These are phyloP conservation scores for Aspergillus saccharolyticus DNA, from an alignment of 495 filamentous ascomycete genomes.

Conservation along the genomic window DNA sequence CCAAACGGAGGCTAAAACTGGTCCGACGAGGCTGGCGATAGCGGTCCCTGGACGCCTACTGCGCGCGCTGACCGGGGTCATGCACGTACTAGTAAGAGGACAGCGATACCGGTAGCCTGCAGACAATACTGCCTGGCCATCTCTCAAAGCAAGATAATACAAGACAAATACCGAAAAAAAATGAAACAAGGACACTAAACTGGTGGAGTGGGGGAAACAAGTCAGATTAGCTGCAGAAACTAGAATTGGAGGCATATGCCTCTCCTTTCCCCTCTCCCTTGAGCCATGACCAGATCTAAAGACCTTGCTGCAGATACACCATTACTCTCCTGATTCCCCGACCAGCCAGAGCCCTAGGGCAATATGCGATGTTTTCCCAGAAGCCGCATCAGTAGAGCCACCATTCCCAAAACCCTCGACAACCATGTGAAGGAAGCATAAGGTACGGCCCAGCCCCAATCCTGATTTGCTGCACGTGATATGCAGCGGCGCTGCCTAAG, in stretches of 20 bases:
- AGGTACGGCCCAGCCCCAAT: not conserved
- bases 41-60: conserved; percentile 10
- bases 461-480: conserved; percentile 8
- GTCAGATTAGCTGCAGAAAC: conserved; percentile 4
- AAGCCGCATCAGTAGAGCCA: conserved; percentile 8
- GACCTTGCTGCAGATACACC: conserved; percentile 18
- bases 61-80: conserved; percentile 14
- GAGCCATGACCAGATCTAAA: conserved; percentile 10
- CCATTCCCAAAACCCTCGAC: conserved; percentile 6
- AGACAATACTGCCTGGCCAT: not conserved
- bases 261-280: conserved; percentile 6
- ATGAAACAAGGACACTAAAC: not conserved
- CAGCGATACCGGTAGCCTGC: not conserved
- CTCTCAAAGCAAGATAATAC: not conserved
- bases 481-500: not conserved
- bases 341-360: conserved; percentile 22
- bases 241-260: conserved; percentile 11
- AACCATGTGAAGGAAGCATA: conserved; percentile 6
- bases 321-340: conserved; percentile 21
- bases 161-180: not conserved
- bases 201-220: not conserved
- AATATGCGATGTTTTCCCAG: conserved; percentile 12
- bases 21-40: conserved; percentile 17
- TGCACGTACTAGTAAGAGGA: not conserved
- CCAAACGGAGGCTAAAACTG: conserved; percentile 19